Evolutionary conservation across 1,139 yeast genomes (phyloP).

Genomic region (Kodamaea fungicola): DNA sequence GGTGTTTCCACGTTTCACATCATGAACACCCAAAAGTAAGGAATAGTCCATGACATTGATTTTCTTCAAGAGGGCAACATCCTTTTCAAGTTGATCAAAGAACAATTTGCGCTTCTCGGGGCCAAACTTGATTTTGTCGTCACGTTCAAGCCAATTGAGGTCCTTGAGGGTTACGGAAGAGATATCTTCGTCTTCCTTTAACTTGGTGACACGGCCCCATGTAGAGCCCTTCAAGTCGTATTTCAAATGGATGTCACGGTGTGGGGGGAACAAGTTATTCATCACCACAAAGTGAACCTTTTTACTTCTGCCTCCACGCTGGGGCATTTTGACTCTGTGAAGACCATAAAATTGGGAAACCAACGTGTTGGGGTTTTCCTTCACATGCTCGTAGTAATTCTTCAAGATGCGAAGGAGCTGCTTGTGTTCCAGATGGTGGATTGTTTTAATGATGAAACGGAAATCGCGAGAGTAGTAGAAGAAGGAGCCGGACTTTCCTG

Average conservation of each 20-base stretch:
- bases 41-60: constrained; percentile 96
- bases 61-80: constrained; percentile 66
- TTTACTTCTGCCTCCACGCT: constrained; percentile 43
- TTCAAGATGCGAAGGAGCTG: constrained; percentile 72
- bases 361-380: constrained; percentile 80
- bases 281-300: constrained; percentile 93
- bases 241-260: constrained; percentile 78
- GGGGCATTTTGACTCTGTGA: constrained; percentile 87
- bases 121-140: constrained; percentile 66
- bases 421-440: constrained; percentile 88
- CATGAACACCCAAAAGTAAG: constrained; percentile 82
- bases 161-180: constrained; percentile 65
- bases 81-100: constrained; percentile 67
- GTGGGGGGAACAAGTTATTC: constrained; percentile 97
- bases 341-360: constrained; percentile 93
- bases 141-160: constrained; percentile 75
- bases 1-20: constrained; percentile 56
- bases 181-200: constrained; percentile 19
- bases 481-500: constrained; percentile 96
- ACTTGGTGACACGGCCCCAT: constrained; percentile 67
- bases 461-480: constrained; percentile 94
- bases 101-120: constrained; percentile 60
- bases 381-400: constrained; percentile 79
- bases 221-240: constrained; percentile 94
- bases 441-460: constrained; percentile 91